Conservation (phyloP, 768 basidiomycete species). For the Kwoniella dendrophila region DNA sequence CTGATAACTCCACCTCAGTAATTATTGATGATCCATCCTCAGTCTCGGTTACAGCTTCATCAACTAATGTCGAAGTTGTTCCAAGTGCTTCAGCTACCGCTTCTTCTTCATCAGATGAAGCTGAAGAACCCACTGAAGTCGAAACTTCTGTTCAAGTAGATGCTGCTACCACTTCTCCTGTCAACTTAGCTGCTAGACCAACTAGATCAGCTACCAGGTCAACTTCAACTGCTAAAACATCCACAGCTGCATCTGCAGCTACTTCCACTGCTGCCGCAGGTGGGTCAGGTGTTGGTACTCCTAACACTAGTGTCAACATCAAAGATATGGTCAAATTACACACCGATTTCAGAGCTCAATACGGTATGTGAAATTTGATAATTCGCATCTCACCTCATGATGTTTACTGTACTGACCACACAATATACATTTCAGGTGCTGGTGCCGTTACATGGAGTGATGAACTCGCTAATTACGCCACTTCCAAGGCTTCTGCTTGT, state of each 20-base stretch:
- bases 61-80: too few relatives aligned
- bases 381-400: neutral
- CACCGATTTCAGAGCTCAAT: constrained; percentile 42
- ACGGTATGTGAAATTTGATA: too few relatives aligned
- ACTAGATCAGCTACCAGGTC: too few relatives aligned
- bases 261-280: neutral
- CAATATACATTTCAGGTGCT: constrained; percentile 57
- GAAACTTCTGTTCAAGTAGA: neutral
- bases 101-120: too few relatives aligned
- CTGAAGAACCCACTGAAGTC: too few relatives aligned
- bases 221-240: too few relatives aligned
- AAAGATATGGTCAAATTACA: constrained; percentile 37
- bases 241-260: too few relatives aligned
- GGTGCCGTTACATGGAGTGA: constrained; percentile 67
- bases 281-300: neutral
- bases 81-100: too few relatives aligned
- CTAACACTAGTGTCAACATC: constrained; percentile 15
- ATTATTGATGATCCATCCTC: neutral
- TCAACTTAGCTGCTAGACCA: neutral
- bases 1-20: too few relatives aligned
- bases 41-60: too few relatives aligned
- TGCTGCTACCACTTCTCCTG: neutral
- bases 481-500: constrained; percentile 71
- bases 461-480: constrained; percentile 65
- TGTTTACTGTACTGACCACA: neutral